These are phyloP conservation scores for Rubia balearica DNA, from an alignment of 305 asterid species.

Conservation along the genomic window DNA sequence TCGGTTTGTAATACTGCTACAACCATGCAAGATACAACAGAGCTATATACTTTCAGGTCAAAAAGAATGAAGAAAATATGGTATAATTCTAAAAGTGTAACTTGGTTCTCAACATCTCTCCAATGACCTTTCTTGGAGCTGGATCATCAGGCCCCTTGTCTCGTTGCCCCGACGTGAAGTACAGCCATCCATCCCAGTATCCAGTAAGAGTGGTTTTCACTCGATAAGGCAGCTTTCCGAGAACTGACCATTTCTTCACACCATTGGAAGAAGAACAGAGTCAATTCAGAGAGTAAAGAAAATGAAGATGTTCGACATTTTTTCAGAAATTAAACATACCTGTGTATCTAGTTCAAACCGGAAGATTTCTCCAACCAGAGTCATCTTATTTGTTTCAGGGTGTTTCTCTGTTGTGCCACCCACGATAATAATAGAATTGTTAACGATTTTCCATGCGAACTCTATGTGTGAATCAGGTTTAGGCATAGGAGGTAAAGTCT, in stretches of 20 bases:
- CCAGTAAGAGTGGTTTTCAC: slow-evolving; percentile 92
- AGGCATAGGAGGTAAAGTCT: slow-evolving; percentile 82
- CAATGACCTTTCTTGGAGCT: slow-evolving; percentile 75
- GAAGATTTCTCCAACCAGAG: slow-evolving; percentile 75
- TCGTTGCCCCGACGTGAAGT: slow-evolving; percentile 93
- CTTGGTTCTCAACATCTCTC: slow-evolving; percentile 91
- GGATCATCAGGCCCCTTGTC: slow-evolving; percentile 87
- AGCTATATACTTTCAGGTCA: neutral
- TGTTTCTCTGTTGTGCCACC: slow-evolving; percentile 99
- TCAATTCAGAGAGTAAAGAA: neutral
- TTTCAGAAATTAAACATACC: slow-evolving; percentile 36
- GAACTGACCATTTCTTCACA: slow-evolving; percentile 79
- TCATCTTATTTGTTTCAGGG: slow-evolving; percentile 85
- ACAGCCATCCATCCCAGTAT: slow-evolving; percentile 87
- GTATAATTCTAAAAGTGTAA: slow-evolving; percentile 37
- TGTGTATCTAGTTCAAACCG: slow-evolving; percentile 60
- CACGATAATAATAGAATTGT: slow-evolving; percentile 60
- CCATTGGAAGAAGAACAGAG: neutral
- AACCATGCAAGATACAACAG: neutral
- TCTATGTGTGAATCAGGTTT: slow-evolving; percentile 97
- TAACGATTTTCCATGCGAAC: slow-evolving; percentile 83
- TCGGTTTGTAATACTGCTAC: neutral
- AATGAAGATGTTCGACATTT: neutral
- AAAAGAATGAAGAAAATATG: slow-evolving; percentile 2
- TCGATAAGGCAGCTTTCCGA: slow-evolving; percentile 89